These are phyloP conservation scores for Fremontodendron californicum DNA, from an alignment of 345 rosid species.

Conservation along the genomic window DNA sequence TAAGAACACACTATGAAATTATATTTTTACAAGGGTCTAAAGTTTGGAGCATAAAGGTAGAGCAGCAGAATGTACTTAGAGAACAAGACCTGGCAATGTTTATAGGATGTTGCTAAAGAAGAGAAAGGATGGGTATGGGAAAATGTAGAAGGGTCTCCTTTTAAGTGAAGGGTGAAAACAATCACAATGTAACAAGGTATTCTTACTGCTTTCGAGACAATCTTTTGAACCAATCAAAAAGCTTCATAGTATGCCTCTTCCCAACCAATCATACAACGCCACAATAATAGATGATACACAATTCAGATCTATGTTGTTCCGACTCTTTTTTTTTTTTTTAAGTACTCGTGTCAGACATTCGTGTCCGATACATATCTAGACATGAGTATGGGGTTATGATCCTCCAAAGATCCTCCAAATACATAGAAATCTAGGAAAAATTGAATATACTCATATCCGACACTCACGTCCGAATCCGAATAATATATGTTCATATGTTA, in stretches of 20 bases:
- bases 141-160: background rate
- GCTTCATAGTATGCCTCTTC: background rate
- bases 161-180: background rate
- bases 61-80: background rate
- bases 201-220: background rate
- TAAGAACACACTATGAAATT: background rate
- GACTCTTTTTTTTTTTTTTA: too few relatives aligned
- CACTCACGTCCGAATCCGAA: too few relatives aligned
- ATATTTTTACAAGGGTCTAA: background rate
- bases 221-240: background rate
- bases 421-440: too few relatives aligned
- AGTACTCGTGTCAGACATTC: too few relatives aligned
- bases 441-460: too few relatives aligned
- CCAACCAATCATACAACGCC: background rate
- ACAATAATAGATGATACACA: background rate
- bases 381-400: too few relatives aligned
- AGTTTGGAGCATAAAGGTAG: background rate
- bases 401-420: too few relatives aligned
- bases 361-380: too few relatives aligned
- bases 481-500: too few relatives aligned
- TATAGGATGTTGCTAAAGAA: background rate
- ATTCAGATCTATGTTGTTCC: too few relatives aligned
- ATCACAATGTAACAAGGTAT: background rate
- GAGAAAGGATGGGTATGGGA: background rate
- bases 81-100: background rate